Evolutionary conservation across 2,329 filamentous ascomycete species (phyloP).

Genomic region (Leptographium galeiforme): DNA sequence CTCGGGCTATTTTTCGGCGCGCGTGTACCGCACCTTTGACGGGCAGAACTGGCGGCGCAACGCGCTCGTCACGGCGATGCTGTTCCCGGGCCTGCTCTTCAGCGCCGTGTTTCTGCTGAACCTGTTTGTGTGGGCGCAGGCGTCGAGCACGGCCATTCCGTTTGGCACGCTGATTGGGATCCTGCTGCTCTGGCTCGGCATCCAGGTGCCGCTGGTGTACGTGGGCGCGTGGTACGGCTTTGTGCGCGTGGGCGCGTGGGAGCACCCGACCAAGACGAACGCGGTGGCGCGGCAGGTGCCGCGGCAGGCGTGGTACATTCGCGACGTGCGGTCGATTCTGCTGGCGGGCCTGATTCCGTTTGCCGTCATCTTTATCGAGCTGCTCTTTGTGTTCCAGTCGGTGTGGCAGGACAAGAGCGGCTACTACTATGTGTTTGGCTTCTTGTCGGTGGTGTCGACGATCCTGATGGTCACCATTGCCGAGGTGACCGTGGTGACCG

Average conservation of each 20-base stretch:
- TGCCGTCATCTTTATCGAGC: constrained; percentile 32
- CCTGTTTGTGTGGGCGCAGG: constrained; percentile 81
- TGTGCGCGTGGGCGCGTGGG: constrained; percentile 52
- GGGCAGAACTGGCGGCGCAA: constrained; percentile 65
- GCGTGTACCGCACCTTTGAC: constrained; percentile 73
- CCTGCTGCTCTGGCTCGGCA: constrained; percentile 65
- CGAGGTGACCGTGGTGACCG: constrained; percentile 71
- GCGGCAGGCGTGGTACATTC: constrained; percentile 60
- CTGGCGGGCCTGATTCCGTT: constrained; percentile 71
- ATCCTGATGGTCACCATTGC: constrained; percentile 66
- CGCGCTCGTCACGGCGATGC: constrained; percentile 58
- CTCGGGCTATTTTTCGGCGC: constrained; percentile 76
- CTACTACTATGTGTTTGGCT: constrained; percentile 87
- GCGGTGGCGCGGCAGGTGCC: constrained; percentile 62
- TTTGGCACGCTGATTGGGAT: constrained; percentile 66
- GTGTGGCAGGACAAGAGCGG: constrained; percentile 84
- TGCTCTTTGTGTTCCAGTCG: constrained; percentile 38
- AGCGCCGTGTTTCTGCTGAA: constrained; percentile 66
- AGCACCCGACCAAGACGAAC: constrained; percentile 69
- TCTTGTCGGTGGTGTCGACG: constrained; percentile 58
- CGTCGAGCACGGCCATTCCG: constrained; percentile 75
- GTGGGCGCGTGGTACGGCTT: constrained; percentile 68
- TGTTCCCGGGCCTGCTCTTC: constrained; percentile 71
- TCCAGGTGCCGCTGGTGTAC: constrained; percentile 77
- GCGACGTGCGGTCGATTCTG: constrained; percentile 48